Base-by-base conservation (phyloP, 768 basidiomycete species). In the Suillus weaverae region DNA sequence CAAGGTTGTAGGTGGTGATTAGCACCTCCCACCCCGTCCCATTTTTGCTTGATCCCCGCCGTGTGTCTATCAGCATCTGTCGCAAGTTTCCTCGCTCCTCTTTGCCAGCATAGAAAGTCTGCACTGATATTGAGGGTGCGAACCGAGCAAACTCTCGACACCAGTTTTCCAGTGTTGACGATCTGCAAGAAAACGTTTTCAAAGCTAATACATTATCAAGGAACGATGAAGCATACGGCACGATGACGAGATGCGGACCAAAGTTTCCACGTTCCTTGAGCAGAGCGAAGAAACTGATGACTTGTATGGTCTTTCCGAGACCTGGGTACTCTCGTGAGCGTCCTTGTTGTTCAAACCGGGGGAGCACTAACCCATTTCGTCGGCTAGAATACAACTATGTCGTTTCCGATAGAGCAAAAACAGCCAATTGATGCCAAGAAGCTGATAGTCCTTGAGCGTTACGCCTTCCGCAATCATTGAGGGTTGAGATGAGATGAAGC, bases 141-240 rank as follows among this genome's bases (percentile, higher is more conserved):
- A 99, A 99, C 39, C 89, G 87, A 32, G 88, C 85, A 72, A 99
- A 99, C 78, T 99, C 97, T 69, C 97, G 86, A 76, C 94, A 92
- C 97, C 97, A 99, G 72, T 99, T 99, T 76, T 99, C 97, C 32
- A 99, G 80, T 0, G 96, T 98, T 4, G 97, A 99, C 4, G 97
- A 94, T 36, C 94, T 96, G 63, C 67, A 11, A 62, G 13, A 48
- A 14, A 8, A 46, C 14, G 14, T 61, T 50, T 32, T 66, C 64
- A 61, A 22, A 46, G 44, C 39, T 50, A 48, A 30, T 30, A 33
- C 11, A 22, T 20, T 33, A 51, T 22, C 51, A 3, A 26, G 53
- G 46, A 36, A 32, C 32, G 39, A 35, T 13, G 46, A 56, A 39
- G 87, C 95, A 69, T 79, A 98, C 90, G 97, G 97, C 11, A 99